phyloP scores from a whole-genome alignment of 78 protist species.

The Pigoraptor vietnamica region DNA sequence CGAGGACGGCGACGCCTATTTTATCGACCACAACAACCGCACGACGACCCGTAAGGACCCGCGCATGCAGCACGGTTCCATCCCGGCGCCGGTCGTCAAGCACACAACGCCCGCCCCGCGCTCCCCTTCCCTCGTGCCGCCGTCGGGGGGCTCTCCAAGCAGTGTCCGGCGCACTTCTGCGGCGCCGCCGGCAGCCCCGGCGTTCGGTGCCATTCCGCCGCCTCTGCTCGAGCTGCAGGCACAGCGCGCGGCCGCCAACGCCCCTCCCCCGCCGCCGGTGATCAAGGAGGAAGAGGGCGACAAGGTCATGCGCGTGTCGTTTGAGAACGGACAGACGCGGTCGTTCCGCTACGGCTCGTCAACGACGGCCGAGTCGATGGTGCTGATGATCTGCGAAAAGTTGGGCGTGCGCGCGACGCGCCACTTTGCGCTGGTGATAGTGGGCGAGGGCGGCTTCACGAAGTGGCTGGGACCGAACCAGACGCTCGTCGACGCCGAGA shows the following conservation, averaged over 20 bases:
- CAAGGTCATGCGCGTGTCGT: background rate
- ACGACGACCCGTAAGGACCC: background rate
- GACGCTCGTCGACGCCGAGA: background rate
- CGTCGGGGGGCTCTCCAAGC: too few relatives aligned
- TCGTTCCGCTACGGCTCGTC: background rate
- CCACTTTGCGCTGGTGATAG: background rate
- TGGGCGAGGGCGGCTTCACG: background rate
- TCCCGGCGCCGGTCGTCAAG: too few relatives aligned
- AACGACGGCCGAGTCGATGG: background rate
- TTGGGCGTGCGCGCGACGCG: background rate
- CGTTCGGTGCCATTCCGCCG: background rate
- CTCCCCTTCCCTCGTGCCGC: too few relatives aligned
- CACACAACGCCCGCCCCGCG: too few relatives aligned
- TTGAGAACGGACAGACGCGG: background rate
- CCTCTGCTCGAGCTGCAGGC: background rate
- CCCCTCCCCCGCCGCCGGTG: background rate
- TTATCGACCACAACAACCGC: background rate
- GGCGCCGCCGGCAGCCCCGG: too few relatives aligned
- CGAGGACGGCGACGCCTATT: background rate
- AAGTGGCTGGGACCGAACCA: background rate
- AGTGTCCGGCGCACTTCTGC: too few relatives aligned
- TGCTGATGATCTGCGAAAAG: background rate
- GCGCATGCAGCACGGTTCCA: background rate
- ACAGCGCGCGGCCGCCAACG: background rate
- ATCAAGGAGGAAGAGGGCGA: background rate